A percentile compares a stretch with the other conserved stretches of the same genome.
Evolutionary conservation across 106 monocot species (phyloP).

Genomic region (Phalaenopsis equestris): DNA sequence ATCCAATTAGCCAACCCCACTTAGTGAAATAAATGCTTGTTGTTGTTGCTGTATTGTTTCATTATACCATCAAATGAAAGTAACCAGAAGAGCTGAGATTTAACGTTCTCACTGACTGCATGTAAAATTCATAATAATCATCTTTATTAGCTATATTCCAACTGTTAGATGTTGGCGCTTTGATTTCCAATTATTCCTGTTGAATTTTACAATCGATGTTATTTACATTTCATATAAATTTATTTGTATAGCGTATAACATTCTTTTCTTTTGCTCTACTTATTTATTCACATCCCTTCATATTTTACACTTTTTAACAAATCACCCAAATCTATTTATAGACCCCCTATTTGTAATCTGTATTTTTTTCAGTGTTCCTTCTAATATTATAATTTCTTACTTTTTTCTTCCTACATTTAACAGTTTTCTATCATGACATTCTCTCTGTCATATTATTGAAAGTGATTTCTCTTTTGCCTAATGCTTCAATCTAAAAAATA

Average conservation of each 20-base stretch:
- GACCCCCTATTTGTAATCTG: too few species aligned
- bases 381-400: background rate
- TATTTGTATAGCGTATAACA: too few species aligned
- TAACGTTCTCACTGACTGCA: background rate
- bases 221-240: background rate
- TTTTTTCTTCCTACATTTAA: background rate
- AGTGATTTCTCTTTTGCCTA: background rate
- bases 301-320: too few species aligned
- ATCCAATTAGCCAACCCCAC: too few species aligned
- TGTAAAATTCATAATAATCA: background rate
- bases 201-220: background rate
- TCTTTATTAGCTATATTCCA: background rate
- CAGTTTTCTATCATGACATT: background rate
- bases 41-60: too few species aligned
- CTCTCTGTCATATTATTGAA: background rate
- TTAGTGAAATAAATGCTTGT: too few species aligned
- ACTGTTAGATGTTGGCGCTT: too few species aligned
- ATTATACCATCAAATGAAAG: background rate
- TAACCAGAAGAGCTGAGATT: background rate
- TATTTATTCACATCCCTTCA: too few species aligned
- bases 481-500: background rate
- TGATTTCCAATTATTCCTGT: background rate
- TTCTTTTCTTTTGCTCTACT: too few species aligned
- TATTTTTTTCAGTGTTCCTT: background rate
- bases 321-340: too few species aligned